A percentile compares a stretch with the other conserved stretches of the same genome.
These are phyloP conservation scores for Saccharomycopsis fibuligera DNA, from an alignment of 805 yeast genomes.

Conservation along the genomic window DNA sequence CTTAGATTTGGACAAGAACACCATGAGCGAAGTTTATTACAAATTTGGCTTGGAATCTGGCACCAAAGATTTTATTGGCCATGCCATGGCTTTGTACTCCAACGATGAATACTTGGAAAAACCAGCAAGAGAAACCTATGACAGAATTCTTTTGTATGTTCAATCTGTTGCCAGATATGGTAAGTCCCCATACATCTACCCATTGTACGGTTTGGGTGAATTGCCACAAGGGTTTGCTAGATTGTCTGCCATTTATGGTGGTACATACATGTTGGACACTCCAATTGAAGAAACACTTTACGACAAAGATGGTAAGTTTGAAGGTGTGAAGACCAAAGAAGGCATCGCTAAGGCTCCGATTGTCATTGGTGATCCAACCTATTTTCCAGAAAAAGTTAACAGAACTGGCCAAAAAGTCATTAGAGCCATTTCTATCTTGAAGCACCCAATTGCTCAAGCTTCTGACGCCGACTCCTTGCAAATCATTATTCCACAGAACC, in stretches of 20 bases:
- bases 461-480: slow-evolving; percentile 83
- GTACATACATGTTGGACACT: slow-evolving; percentile 96
- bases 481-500: slow-evolving; percentile 94
- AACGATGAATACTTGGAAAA: slow-evolving; percentile 82
- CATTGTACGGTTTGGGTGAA: slow-evolving; percentile 94
- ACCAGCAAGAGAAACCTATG: slow-evolving; percentile 89
- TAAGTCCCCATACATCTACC: slow-evolving; percentile 93
- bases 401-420: slow-evolving; percentile 70
- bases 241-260: slow-evolving; percentile 94
- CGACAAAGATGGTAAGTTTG: slow-evolving; percentile 63
- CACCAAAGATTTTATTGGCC: slow-evolving; percentile 94
- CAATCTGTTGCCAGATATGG: slow-evolving; percentile 93
- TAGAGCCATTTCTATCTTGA: slow-evolving; percentile 81
- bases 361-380: slow-evolving; percentile 96
- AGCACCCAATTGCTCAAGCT: slow-evolving; percentile 83
- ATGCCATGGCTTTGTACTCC: slow-evolving; percentile 96
- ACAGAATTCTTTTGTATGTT: slow-evolving; percentile 77
- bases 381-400: slow-evolving; percentile 79
- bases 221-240: slow-evolving; percentile 99
- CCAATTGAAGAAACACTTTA: slow-evolving; percentile 87
- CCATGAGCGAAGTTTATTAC: slow-evolving; percentile 86
- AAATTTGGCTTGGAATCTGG: slow-evolving; percentile 89
- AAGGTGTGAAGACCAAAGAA: slow-evolving; percentile 85
- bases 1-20: slow-evolving; percentile 73
- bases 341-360: slow-evolving; percentile 89